These are phyloP conservation scores for Penicillium griseofulvum DNA, from an alignment of 2,329 filamentous ascomycete genomes.

Conservation along the genomic window DNA sequence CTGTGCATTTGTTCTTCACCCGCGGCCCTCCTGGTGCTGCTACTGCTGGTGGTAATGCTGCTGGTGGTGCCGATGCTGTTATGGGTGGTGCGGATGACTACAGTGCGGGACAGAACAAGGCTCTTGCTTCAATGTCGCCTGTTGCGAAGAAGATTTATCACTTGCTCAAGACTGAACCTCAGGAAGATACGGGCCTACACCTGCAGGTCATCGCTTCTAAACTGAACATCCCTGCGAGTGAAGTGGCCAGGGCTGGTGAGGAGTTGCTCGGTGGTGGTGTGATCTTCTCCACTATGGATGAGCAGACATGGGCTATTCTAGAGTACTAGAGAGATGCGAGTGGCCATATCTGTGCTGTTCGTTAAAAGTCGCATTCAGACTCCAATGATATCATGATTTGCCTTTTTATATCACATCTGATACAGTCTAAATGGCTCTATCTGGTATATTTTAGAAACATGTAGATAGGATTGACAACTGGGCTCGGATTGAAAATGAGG, in stretches of 20 bases:
- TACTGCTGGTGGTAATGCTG: constrained; percentile 49
- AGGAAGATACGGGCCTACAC: constrained; percentile 80
- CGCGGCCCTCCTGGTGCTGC: constrained; percentile 58
- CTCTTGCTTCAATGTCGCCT: constrained; percentile 52
- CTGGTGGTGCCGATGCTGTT: constrained; percentile 37
- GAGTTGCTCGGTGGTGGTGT: constrained; percentile 71
- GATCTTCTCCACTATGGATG: constrained; percentile 89
- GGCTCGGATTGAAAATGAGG: not conserved
- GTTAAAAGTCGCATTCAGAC: constrained; percentile 8
- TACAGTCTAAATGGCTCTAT: not conserved
- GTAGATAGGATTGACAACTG: not conserved
- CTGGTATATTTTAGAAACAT: not conserved
- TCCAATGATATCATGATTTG: constrained; percentile 28
- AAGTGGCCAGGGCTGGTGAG: constrained; percentile 75
- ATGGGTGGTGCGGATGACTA: constrained; percentile 38
- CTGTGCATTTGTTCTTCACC: constrained; percentile 80
- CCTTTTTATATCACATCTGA: constrained; percentile 1
- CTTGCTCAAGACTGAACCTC: constrained; percentile 63
- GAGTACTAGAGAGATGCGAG: constrained; percentile 45
- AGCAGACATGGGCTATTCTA: constrained; percentile 85
- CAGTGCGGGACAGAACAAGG: constrained; percentile 24
- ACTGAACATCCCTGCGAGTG: constrained; percentile 63
- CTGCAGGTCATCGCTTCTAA: constrained; percentile 70
- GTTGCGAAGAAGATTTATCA: constrained; percentile 69
- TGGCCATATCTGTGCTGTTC: constrained; percentile 30